A percentile compares a stretch with the other conserved stretches of the same genome.
Evolutionary conservation across 345 rosid species (phyloP).

Genomic region (Citropsis articulata): DNA sequence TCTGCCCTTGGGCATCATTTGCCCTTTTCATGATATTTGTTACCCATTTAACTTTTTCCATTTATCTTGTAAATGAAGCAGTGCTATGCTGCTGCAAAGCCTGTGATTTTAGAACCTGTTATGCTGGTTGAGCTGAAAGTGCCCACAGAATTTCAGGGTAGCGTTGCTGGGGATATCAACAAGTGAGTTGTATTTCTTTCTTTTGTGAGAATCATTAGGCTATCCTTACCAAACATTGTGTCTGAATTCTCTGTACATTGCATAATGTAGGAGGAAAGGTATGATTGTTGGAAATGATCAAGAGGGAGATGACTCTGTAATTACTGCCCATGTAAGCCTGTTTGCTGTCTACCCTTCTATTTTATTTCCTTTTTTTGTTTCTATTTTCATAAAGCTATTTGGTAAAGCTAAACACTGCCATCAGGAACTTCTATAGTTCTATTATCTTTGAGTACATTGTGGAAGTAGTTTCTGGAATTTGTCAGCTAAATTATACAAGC

Average conservation of each 20-base stretch:
- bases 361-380: background rate
- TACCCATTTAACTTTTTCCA: background rate
- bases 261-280: conserved; percentile 83
- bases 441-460: background rate
- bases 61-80: conserved; percentile 24
- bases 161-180: conserved; percentile 94
- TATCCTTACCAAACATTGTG: background rate
- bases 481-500: background rate
- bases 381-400: background rate
- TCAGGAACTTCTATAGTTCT: background rate
- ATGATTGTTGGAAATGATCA: conserved; percentile 94
- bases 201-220: conserved; percentile 4
- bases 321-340: conserved; percentile 65
- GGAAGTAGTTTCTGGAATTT: background rate
- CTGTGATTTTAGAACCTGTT: conserved; percentile 90
- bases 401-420: background rate
- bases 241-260: conserved; percentile 5
- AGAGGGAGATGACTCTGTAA: conserved; percentile 89
- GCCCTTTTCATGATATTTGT: background rate
- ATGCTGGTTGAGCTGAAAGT: conserved; percentile 96
- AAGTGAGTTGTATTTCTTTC: conserved; percentile 47
- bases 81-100: conserved; percentile 85
- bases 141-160: conserved; percentile 97
- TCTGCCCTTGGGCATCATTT: background rate
- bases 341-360: background rate